Evolutionary conservation across 805 yeast species (phyloP), one percentile per base, ranked within the genome.

Genomic region (Spathaspora girioi): DNA sequence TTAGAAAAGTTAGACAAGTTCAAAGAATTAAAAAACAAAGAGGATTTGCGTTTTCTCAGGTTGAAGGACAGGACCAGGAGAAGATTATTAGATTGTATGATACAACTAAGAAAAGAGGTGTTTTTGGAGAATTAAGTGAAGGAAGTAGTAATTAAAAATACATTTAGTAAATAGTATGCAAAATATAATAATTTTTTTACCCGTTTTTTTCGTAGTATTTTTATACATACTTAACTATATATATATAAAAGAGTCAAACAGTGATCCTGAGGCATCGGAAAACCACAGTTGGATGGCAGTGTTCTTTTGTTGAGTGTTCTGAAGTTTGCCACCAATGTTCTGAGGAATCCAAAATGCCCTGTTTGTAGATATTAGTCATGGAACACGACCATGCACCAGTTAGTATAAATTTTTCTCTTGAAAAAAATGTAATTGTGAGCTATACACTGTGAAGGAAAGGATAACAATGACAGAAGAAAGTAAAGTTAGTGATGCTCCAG

Each of bases 31-130:
- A 96, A 66, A 94, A 94, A 64, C 99, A 94, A 71, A 84, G 98
- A 70, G 99, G 99, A 5, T 94, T 89, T 76, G 99, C 99, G 1
- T 94, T 94, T 62, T 91, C 97, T 6, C 98, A 94, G 68, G 91
- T 88, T 45, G 97, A 90, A 56, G 71, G 71, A 50, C 97, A 89
- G 65, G 96, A 96, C 38, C 97, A 92, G 70, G 97, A 91, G 58
- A 84, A 85, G 63, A 81, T 94, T 54, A 86, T 94, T 46, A 81
- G 98, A 61, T 89, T 96, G 75, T 94, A 94, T 62, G 99, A 94
- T 68, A 93, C 98, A 2, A 93, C 97, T 0, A 86, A 87, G 68
- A 77, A 82, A 60, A 80, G 92, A 68, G 92, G 92, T 18, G 79
- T 71, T n/a, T 83, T 82, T 62, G 93, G 92, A 56, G 77, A 71